These are phyloP conservation scores for Elaeis oleifera DNA, from an alignment of 202 grass and related monocot species.

Conservation along the genomic window DNA sequence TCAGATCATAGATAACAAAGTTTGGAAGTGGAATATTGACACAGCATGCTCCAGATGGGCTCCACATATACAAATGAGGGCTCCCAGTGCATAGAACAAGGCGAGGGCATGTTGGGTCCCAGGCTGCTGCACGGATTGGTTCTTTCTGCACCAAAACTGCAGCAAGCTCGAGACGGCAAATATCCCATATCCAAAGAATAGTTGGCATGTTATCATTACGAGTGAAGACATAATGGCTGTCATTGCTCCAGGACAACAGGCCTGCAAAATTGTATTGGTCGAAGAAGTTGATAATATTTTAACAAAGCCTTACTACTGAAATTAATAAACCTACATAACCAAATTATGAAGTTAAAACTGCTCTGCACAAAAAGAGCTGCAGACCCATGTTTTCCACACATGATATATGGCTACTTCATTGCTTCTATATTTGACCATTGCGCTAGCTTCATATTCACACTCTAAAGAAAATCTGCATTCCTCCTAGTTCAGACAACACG, in stretches of 20 bases:
- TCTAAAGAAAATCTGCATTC: no score
- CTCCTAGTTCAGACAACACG: no score
- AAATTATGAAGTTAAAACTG: no score
- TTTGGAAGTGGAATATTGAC: slow-evolving; percentile 65
- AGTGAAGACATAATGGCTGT: slow-evolving; percentile 82
- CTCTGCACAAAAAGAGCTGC: no score
- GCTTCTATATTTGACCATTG: no score
- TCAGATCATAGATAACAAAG: slow-evolving; percentile 68
- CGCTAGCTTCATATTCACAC: no score
- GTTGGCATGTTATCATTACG: slow-evolving; percentile 88
- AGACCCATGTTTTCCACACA: no score
- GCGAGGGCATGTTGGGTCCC: slow-evolving; percentile 65
- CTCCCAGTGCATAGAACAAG: slow-evolving; percentile 70
- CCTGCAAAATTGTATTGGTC: slow-evolving; percentile 28
- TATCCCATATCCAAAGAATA: slow-evolving; percentile 96
- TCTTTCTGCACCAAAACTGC: slow-evolving; percentile 91
- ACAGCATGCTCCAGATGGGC: slow-evolving; percentile 53
- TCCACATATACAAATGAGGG: slow-evolving; percentile 81
- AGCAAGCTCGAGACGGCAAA: slow-evolving; percentile 66
- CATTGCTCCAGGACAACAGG: slow-evolving; percentile 76
- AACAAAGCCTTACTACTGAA: neutral
- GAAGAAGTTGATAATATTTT: neutral
- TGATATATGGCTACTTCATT: no score
- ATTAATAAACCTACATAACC: no score
- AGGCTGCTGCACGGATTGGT: slow-evolving; percentile 66